A percentile compares a stretch with the other conserved stretches of the same genome.
Evolutionary conservation across 2,329 filamentous ascomycete species (phyloP).

Genomic region (Fusarium virguliforme): DNA sequence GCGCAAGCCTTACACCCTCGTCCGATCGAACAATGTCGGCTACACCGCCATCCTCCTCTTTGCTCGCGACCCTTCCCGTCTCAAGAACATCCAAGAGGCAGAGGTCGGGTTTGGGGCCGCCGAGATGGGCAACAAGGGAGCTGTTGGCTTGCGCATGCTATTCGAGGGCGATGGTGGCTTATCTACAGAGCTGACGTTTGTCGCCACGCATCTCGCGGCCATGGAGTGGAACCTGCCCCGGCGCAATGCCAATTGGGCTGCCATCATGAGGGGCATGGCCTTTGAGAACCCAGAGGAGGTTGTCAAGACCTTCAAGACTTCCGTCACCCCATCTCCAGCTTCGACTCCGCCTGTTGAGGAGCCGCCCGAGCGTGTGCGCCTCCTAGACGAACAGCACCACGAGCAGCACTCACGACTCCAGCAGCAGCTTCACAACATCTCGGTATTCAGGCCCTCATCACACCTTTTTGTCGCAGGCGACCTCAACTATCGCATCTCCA

Average conservation of each 20-base stretch:
- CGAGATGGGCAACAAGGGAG: constrained; percentile 97
- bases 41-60: constrained; percentile 94
- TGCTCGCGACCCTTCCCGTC: constrained; percentile 73
- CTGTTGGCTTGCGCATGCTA: constrained; percentile 82
- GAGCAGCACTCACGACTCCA: constrained; percentile 58
- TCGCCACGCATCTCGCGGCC: constrained; percentile 89
- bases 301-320: constrained; percentile 48
- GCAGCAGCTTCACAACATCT: constrained; percentile 68
- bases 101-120: constrained; percentile 88
- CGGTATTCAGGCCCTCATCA: constrained; percentile 81
- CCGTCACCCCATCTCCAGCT: constrained; percentile 43
- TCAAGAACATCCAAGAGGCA: constrained; percentile 80
- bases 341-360: constrained; percentile 48
- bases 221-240: constrained; percentile 84
- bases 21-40: constrained; percentile 83
- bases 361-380: constrained; percentile 51
- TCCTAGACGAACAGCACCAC: constrained; percentile 57
- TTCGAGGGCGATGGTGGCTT: constrained; percentile 61
- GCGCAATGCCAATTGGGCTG: constrained; percentile 91
- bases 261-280: constrained; percentile 83
- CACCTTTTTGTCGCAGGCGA: constrained; percentile 92
- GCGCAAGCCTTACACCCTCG: constrained; percentile 74
- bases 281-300: constrained; percentile 74
- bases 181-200: constrained; percentile 82
- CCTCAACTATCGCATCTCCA: constrained; percentile 92